Base-by-base conservation (phyloP, 257 asterid species). In the Craterostigma plantagineum region DNA sequence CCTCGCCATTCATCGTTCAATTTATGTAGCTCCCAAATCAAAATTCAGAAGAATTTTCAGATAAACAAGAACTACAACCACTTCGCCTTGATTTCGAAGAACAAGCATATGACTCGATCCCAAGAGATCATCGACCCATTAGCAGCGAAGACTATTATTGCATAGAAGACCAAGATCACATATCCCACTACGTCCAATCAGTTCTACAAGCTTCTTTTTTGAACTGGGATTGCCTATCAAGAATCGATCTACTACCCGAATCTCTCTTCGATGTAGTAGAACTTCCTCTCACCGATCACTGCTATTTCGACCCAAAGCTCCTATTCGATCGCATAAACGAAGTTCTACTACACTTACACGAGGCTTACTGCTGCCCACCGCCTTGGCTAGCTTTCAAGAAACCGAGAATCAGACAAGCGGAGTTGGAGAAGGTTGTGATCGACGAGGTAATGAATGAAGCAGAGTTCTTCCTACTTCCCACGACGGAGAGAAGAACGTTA, bases 241-340 rank as follows among this genome's bases (percentile, higher is more conserved):
- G 12, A 40, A 12, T 40, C 45, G 15, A 40, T 1, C 16, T 12
- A 7, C 45, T 14, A 1, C 45, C 16, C 10, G 45, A 40, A 11
- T 40, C 45, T 3, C 16, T 40, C 4, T 40, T 40, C 16, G 45
- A 40, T 3, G 45, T 1, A 10, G 45, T 40, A 16, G 45, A 10
- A 11, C 12, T 8, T 14, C 14, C 15, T 12, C 45, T 23, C 30
- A 23, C 14, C 10, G 45, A 40, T 40, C 14, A 40, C 10, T 40
- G 45, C 15, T 40, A 14, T 40, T 40, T 61, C 18, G 77, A 72
- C 45, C 67, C 77, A 14, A 73, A 69, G 60, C 90, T 81, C 61
- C 76, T 78, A 10, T 73, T 81, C 12, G 85, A 86, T 52, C 79
- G 57, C 52, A 70, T 79, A 34, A 70, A 78, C 35, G 90, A 86